Conservation (phyloP, 257 asterid genomes). For the Verbascum thapsus region DNA sequence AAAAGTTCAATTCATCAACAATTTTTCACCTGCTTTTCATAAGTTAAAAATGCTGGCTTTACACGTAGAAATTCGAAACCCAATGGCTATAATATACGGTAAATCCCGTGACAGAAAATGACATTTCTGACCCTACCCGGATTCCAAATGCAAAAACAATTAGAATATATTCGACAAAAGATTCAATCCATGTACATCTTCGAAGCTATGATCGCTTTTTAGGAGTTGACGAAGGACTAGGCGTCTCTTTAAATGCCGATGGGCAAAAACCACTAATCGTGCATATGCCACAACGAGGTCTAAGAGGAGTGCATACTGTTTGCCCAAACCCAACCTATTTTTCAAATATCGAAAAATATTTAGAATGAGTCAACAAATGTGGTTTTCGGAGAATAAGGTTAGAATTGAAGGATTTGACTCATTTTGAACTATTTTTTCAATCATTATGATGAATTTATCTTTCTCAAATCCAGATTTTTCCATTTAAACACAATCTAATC, state of each 20-base stretch:
- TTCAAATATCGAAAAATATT: neutral
- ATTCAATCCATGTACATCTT: neutral
- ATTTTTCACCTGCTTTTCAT: neutral
- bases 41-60: neutral
- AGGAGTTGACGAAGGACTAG: constrained; percentile 56
- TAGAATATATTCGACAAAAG: neutral
- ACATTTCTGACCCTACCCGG: neutral
- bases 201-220: constrained; percentile 32
- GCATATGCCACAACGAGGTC: constrained; percentile 85
- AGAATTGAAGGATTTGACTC: too few relatives aligned
- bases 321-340: constrained; percentile 96
- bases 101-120: too few relatives aligned
- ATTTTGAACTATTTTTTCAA: too few relatives aligned
- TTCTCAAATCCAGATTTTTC: too few relatives aligned
- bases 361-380: neutral
- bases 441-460: too few relatives aligned
- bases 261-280: constrained; percentile 69
- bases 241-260: constrained; percentile 74
- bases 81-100: too few relatives aligned
- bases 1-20: neutral
- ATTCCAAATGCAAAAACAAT: constrained; percentile 13
- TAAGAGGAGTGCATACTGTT: constrained; percentile 82
- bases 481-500: too few relatives aligned
- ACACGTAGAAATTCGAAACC: neutral
- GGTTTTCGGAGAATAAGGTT: too few relatives aligned